Conservation (phyloP, 78 protist species). For the Speleostelium caveatum region DNA sequence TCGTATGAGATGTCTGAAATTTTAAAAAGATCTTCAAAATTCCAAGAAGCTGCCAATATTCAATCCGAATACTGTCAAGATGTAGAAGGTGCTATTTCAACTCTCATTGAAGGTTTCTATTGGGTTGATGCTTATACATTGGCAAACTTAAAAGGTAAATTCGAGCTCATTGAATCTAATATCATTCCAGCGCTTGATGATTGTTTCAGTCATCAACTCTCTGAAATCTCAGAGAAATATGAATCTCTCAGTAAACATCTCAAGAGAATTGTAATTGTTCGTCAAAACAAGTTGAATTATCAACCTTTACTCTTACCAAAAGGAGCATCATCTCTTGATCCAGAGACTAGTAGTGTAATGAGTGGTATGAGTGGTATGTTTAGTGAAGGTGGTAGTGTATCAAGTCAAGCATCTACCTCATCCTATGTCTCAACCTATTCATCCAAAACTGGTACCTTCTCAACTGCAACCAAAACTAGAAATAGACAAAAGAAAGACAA, state of each 20-base stretch:
- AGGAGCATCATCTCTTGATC: slow-evolving; percentile 4
- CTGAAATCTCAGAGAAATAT: slow-evolving; percentile 17
- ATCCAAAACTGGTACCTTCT: slow-evolving; percentile 66
- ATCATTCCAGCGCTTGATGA: background rate
- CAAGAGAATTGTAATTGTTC: slow-evolving; percentile 38
- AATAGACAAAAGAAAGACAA: slow-evolving; percentile 13
- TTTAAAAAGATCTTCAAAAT: slow-evolving; percentile 22
- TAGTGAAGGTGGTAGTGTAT: slow-evolving; percentile 35
- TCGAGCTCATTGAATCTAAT: background rate
- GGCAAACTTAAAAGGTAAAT: background rate
- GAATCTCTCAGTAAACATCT: slow-evolving; percentile 18
- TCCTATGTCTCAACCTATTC: slow-evolving; percentile 69
- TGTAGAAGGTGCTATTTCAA: background rate
- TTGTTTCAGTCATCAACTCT: background rate
- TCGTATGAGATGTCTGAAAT: slow-evolving; percentile 22
- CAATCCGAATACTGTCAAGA: background rate
- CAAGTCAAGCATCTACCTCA: slow-evolving; percentile 12
- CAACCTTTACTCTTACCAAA: slow-evolving; percentile 32
- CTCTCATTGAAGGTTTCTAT: slow-evolving; percentile 45
- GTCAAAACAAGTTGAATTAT: slow-evolving; percentile 41
- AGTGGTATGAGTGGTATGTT: slow-evolving; percentile 77
- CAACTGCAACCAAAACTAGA: slow-evolving; percentile 56
- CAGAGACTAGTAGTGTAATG: slow-evolving; percentile 73
- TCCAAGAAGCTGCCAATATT: slow-evolving; percentile 14
- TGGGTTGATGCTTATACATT: slow-evolving; percentile 51